Percentiles rank a stretch among this genome's conserved stretches.
Evolutionary conservation across 148 eudicot genomes (phyloP).

Genomic region (Rhododendron kiyosumense): DNA sequence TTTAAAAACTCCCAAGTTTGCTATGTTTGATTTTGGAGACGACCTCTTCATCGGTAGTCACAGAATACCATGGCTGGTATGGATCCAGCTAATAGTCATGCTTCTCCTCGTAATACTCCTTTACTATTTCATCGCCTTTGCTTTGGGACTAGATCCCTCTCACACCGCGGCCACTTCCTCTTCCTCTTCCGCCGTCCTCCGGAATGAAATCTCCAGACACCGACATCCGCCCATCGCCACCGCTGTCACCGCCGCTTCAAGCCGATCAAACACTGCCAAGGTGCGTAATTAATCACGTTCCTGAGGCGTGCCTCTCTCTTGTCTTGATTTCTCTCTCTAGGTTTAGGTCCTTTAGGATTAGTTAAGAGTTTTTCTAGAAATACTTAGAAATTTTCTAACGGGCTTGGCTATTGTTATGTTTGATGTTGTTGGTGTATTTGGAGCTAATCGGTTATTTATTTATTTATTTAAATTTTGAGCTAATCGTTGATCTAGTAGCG

Average conservation of each 20-base stretch:
- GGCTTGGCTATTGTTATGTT: background rate
- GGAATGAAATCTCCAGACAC: background rate
- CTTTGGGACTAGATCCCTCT: constrained; percentile 18
- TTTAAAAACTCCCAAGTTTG: background rate
- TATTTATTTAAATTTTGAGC: background rate
- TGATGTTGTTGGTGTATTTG: background rate
- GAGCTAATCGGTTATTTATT: background rate
- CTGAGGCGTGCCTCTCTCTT: background rate
- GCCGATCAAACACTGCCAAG: background rate
- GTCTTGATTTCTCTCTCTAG: background rate
- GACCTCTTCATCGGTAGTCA: constrained; percentile 35
- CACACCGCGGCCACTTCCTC: constrained; percentile 5
- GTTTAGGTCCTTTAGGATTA: background rate
- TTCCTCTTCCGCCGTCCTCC: background rate
- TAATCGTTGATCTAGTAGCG: background rate
- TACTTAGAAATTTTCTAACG: background rate
- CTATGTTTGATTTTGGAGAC: constrained; percentile 31
- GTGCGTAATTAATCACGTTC: background rate
- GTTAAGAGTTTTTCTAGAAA: background rate
- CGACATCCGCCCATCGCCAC: background rate
- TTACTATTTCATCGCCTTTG: constrained; percentile 17
- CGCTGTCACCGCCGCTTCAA: background rate
- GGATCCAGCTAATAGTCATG: constrained; percentile 45
- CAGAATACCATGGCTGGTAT: constrained; percentile 46
- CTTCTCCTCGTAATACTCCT: constrained; percentile 38